phyloP scores from a whole-genome alignment of 768 basidiomycete genomes.

The Boletellus ananiceps region DNA sequence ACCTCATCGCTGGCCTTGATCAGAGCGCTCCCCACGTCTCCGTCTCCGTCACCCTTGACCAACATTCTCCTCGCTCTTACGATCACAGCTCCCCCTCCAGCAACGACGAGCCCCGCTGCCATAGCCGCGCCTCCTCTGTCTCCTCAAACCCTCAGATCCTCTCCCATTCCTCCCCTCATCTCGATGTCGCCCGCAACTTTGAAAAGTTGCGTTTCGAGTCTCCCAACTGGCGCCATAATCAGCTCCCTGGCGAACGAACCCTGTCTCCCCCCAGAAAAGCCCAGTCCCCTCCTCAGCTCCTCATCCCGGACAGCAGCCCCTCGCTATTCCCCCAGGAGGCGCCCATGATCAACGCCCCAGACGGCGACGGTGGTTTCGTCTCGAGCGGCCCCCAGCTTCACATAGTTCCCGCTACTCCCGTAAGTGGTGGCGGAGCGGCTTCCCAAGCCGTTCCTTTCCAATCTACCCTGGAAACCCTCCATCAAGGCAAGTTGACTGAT shows the following conservation, averaged over 20 bases:
- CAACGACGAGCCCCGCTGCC: conserved; percentile 48
- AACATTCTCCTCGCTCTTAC: conserved; percentile 42
- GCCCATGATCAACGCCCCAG: conserved; percentile 59
- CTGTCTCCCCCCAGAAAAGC: conserved; percentile 46
- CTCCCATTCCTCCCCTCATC: conserved; percentile 48
- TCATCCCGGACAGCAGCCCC: conserved; percentile 55
- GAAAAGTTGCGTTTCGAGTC: conserved; percentile 63
- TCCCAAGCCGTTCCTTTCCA: conserved; percentile 50
- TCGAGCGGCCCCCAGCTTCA: conserved; percentile 60
- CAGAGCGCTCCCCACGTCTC: conserved; percentile 32
- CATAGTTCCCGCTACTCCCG: conserved; percentile 80
- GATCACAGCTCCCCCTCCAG: conserved; percentile 65
- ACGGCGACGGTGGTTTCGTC: conserved; percentile 46
- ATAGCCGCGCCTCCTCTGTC: conserved; percentile 62
- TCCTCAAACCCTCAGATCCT: conserved; percentile 50
- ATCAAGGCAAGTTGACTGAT: conserved; percentile 47
- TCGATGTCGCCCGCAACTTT: conserved; percentile 53
- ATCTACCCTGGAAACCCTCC: conserved; percentile 44
- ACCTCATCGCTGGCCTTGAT: conserved; percentile 35
- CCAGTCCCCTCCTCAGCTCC: conserved; percentile 57
- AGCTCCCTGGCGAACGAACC: conserved; percentile 41
- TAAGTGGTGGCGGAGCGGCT: conserved; percentile 55
- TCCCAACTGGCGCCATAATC: conserved; percentile 50
- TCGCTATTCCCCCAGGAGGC: conserved; percentile 37
- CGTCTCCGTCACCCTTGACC: conserved; percentile 38